Evolutionary conservation across 2,329 filamentous ascomycete genomes (phyloP).

Genomic region (Calonectria hawksworthii): DNA sequence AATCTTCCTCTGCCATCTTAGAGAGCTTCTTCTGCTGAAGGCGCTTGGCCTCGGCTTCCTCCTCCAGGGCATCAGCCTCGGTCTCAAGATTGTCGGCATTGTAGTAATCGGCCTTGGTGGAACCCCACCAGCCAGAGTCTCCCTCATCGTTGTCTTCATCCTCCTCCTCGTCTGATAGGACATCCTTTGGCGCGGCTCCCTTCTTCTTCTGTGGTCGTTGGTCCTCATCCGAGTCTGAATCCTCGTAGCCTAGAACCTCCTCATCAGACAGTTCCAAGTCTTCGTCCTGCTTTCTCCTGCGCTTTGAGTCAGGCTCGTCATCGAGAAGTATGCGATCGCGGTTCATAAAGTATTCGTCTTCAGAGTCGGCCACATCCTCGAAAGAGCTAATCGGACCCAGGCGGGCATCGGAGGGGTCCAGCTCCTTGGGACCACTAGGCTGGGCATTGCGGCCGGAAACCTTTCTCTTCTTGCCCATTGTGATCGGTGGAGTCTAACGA

Average conservation of each 20-base stretch:
- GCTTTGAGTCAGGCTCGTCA: conserved; percentile 84
- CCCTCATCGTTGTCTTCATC: conserved; percentile 64
- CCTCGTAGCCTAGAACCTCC: conserved; percentile 67
- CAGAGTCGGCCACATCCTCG: conserved; percentile 91
- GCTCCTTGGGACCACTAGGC: conserved; percentile 66
- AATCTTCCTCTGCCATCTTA: conserved; percentile 92
- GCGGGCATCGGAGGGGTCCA: conserved; percentile 71
- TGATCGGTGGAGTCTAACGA: conserved; percentile 9
- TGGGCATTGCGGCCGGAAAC: conserved; percentile 64
- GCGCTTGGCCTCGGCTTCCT: conserved; percentile 90
- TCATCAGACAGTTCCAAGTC: conserved; percentile 75
- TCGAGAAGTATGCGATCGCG: conserved; percentile 90
- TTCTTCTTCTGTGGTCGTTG: conserved; percentile 50
- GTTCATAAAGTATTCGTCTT: conserved; percentile 92
- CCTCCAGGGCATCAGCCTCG: conserved; percentile 82
- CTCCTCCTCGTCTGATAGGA: conserved; percentile 68
- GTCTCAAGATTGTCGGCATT: conserved; percentile 82
- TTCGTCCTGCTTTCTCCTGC: conserved; percentile 80
- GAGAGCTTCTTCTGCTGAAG: conserved; percentile 92
- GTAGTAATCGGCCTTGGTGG: conserved; percentile 92
- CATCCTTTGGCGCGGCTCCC: conserved; percentile 49
- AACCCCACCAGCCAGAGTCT: conserved; percentile 84
- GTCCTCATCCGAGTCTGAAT: conserved; percentile 59
- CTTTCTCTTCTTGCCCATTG: conserved; percentile 80
- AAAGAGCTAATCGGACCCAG: conserved; percentile 74